A percentile compares a stretch with the other conserved stretches of the same genome.
These are phyloP conservation scores for Plenodomus tracheiphilus DNA, from an alignment of 2,329 filamentous ascomycete species.

Conservation along the genomic window DNA sequence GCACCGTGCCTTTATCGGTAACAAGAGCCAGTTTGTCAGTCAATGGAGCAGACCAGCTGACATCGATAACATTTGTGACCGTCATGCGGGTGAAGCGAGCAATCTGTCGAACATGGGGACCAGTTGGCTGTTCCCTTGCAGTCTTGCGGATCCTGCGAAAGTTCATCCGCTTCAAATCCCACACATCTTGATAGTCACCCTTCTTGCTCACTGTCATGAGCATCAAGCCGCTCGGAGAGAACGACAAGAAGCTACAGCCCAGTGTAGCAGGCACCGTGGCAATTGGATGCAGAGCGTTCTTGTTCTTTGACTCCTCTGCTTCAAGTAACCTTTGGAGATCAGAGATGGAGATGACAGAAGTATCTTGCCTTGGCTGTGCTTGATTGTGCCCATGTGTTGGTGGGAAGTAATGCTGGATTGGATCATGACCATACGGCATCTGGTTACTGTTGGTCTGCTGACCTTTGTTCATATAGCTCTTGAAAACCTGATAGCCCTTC, in stretches of 20 bases:
- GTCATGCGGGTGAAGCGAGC: slow-evolving; percentile 91
- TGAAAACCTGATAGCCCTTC: slow-evolving; percentile 76
- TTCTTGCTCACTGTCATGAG: slow-evolving; percentile 81
- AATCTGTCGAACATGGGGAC: slow-evolving; percentile 72
- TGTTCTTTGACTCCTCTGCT: slow-evolving; percentile 52
- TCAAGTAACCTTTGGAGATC: slow-evolving; percentile 66
- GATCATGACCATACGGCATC: slow-evolving; percentile 34
- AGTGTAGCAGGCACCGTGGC: slow-evolving; percentile 72
- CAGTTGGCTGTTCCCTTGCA: slow-evolving; percentile 32
- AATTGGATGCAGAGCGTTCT: slow-evolving; percentile 61
- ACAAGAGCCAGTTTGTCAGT: slow-evolving; percentile 86
- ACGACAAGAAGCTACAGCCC: slow-evolving; percentile 80
- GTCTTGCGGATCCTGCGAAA: slow-evolving; percentile 48
- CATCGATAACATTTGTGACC: slow-evolving; percentile 85
- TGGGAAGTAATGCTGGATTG: slow-evolving; percentile 64
- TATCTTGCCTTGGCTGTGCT: slow-evolving; percentile 59
- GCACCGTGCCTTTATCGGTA: slow-evolving; percentile 92
- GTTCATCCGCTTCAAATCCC: slow-evolving; percentile 70
- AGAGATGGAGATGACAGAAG: slow-evolving; percentile 73
- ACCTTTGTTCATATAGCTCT: slow-evolving; percentile 72
- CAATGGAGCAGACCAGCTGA: slow-evolving; percentile 80
- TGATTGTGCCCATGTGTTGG: slow-evolving; percentile 72
- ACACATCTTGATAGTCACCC: slow-evolving; percentile 80
- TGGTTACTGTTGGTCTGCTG: slow-evolving; percentile 24
- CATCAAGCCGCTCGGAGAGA: slow-evolving; percentile 72